These are phyloP conservation scores for Phytophthora colocasiae DNA, from an alignment of 352 stramenopile species.

Conservation along the genomic window DNA sequence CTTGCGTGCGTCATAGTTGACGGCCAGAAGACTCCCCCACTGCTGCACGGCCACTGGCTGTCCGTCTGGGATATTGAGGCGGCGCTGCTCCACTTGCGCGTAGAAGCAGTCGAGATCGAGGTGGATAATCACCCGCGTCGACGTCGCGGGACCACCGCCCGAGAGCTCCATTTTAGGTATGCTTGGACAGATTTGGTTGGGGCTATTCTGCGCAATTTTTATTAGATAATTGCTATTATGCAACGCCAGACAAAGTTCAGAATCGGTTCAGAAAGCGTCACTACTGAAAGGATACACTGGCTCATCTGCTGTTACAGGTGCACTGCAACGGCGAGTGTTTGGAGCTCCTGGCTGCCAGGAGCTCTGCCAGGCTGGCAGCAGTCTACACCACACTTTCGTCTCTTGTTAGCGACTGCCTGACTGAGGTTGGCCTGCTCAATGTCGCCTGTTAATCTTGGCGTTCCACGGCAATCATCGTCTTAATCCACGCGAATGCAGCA, in stretches of 20 bases:
- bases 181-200: not conserved
- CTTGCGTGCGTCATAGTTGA: constrained; percentile 84
- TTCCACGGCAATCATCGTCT: constrained; percentile 5
- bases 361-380: no score
- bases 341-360: no score
- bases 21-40: constrained; percentile 83
- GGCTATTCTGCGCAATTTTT: constrained; percentile 2
- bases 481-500: not conserved
- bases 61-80: constrained; percentile 68
- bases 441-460: not conserved
- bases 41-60: constrained; percentile 85
- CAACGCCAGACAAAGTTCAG: constrained; percentile 13
- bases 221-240: not conserved
- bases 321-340: no score
- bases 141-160: constrained; percentile 5
- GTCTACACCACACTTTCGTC: no score
- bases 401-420: not conserved
- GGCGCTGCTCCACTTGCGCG: constrained; percentile 81
- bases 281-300: constrained; percentile 6
- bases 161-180: constrained; percentile 1
- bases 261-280: constrained; percentile 32
- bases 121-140: constrained; percentile 78
- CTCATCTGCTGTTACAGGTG: not conserved
- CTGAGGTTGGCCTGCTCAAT: not conserved
- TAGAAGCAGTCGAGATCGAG: constrained; percentile 92